phyloP scores from a whole-genome alignment of 345 rosid genomes.

The Hibiscus syriacus region DNA sequence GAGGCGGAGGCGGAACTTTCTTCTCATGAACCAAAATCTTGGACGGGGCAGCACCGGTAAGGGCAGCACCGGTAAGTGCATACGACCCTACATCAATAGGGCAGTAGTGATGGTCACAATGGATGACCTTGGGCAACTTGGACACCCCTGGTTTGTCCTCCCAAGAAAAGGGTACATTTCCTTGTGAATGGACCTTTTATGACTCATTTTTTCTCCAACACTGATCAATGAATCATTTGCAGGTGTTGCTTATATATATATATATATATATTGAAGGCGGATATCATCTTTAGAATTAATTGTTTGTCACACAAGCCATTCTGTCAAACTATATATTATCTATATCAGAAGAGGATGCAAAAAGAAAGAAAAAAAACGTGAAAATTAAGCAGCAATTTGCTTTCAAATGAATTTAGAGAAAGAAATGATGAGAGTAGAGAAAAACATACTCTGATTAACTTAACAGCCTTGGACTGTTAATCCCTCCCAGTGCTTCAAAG shows the following conservation, averaged over 20 bases:
- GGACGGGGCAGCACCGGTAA: not conserved
- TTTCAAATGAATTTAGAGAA: constrained; percentile 8
- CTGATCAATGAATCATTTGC: not conserved
- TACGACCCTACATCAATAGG: constrained; percentile 6
- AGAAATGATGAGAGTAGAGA: constrained; percentile 1
- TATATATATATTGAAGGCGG: too few relatives aligned
- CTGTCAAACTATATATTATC: too few relatives aligned
- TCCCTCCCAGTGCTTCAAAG: not conserved
- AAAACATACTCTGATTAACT: not conserved
- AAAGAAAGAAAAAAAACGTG: constrained; percentile 5
- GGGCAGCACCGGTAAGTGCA: too few relatives aligned
- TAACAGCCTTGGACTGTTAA: not conserved
- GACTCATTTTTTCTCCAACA: constrained; percentile 16
- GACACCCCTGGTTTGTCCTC: constrained; percentile 62
- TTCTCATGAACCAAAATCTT: not conserved
- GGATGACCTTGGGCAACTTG: constrained; percentile 36
- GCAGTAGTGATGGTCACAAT: not conserved
- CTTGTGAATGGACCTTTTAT: constrained; percentile 43
- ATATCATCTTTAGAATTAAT: too few relatives aligned
- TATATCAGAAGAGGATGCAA: not conserved
- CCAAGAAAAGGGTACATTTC: constrained; percentile 68
- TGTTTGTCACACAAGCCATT: too few relatives aligned
- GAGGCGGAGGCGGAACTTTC: constrained; percentile 39
- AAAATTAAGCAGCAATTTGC: constrained; percentile 3
- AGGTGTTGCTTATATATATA: too few relatives aligned